Evolutionary conservation across 1,284 basidiomycete genomes (phyloP).

Genomic region (Cutaneotrichosporon mucoides): DNA sequence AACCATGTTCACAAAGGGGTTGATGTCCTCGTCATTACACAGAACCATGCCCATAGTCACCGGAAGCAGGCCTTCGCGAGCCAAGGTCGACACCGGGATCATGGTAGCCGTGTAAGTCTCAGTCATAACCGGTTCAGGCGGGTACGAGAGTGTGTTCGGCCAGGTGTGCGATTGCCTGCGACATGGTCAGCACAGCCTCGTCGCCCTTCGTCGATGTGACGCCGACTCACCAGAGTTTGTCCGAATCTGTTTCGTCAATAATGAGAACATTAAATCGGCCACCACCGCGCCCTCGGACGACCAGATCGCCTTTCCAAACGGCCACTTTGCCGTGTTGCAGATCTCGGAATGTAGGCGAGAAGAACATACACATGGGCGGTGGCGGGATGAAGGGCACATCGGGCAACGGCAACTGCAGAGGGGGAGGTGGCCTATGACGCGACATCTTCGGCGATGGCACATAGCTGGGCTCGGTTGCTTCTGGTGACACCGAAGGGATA

Average conservation of each 20-base stretch:
- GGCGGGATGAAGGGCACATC: conserved; percentile 39
- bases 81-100: conserved; percentile 45
- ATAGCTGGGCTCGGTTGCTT: background rate
- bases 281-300: conserved; percentile 34
- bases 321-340: conserved; percentile 42
- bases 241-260: conserved; percentile 36
- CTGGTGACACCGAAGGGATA: conserved; percentile 1
- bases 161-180: conserved; percentile 41
- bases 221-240: conserved; percentile 38
- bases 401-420: conserved; percentile 30
- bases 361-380: conserved; percentile 49
- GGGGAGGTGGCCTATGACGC: conserved; percentile 4
- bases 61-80: conserved; percentile 40
- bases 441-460: too few relatives aligned
- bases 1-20: conserved; percentile 39
- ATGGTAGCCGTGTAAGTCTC: conserved; percentile 36
- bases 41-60: conserved; percentile 47
- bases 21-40: conserved; percentile 38
- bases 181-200: conserved; percentile 6
- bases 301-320: conserved; percentile 44
- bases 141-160: conserved; percentile 32
- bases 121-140: conserved; percentile 13
- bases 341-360: conserved; percentile 40
- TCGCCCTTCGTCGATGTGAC: background rate
- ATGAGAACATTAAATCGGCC: conserved; percentile 41